These are phyloP conservation scores for Neltuma alba DNA, from an alignment of 306 rosid genomes.

Conservation along the genomic window DNA sequence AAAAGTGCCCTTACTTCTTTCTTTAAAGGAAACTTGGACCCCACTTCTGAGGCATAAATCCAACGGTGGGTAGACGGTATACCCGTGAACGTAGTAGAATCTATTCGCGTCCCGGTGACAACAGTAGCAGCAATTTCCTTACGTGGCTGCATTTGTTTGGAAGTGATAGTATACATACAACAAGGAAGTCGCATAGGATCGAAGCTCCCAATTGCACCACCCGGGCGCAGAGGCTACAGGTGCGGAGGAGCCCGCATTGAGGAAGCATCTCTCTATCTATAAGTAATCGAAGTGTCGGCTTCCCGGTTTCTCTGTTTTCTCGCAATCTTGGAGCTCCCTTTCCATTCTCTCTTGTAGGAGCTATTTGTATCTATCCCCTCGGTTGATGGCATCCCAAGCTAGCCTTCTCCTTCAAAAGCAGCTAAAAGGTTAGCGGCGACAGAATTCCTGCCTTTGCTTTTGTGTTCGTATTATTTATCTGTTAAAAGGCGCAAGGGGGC, in stretches of 20 bases:
- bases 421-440: slow-evolving; percentile 66
- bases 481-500: slow-evolving; percentile 18
- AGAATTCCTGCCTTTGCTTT: not conserved
- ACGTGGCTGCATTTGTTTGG: not conserved
- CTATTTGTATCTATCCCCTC: slow-evolving; percentile 1
- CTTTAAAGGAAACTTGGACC: too few relatives aligned
- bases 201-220: not conserved
- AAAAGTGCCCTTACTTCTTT: too few relatives aligned
- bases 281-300: slow-evolving; percentile 42
- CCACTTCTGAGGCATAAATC: not conserved
- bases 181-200: not conserved
- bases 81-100: not conserved
- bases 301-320: slow-evolving; percentile 1
- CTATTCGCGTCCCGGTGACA: not conserved
- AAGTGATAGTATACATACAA: too few relatives aligned
- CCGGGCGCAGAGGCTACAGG: not conserved
- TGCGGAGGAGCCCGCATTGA: slow-evolving; percentile 21
- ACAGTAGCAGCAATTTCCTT: accelerated
- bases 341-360: not conserved
- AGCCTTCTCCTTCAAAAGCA: slow-evolving; percentile 96
- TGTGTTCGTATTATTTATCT: slow-evolving; percentile 2
- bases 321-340: slow-evolving; percentile 30
- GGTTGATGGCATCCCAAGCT: slow-evolving; percentile 82
- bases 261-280: slow-evolving; percentile 37
- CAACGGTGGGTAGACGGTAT: not conserved